These are phyloP conservation scores for Melastoma malabathricum DNA, from an alignment of 345 rosid genomes.

Conservation along the genomic window DNA sequence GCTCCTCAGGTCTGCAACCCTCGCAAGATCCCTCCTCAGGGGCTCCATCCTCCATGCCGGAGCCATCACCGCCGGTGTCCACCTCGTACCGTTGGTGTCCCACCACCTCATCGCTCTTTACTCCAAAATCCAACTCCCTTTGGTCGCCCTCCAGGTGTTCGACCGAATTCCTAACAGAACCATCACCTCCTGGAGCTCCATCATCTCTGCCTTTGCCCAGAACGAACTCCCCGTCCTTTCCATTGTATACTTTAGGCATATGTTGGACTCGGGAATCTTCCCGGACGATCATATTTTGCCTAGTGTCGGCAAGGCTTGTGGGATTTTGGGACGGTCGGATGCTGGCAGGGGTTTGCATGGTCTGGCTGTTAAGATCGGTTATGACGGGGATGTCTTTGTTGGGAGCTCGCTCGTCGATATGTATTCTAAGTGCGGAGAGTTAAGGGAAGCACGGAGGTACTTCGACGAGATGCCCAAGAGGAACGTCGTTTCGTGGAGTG, in stretches of 20 bases:
- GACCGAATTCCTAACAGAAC: slow-evolving; percentile 33
- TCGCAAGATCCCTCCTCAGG: slow-evolving; percentile 29
- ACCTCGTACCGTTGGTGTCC: slow-evolving; percentile 47
- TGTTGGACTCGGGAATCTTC: slow-evolving; percentile 25
- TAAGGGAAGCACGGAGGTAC: slow-evolving; percentile 42
- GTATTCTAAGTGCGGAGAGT: slow-evolving; percentile 66
- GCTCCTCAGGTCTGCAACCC: slow-evolving; percentile 51
- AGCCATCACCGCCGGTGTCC: slow-evolving; percentile 55
- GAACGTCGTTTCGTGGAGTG: slow-evolving; percentile 92
- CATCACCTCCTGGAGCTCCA: slow-evolving; percentile 82
- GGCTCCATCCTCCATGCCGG: slow-evolving; percentile 76
- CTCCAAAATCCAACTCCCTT: slow-evolving; percentile 65
- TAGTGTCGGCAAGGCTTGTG: slow-evolving; percentile 64
- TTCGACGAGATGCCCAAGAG: slow-evolving; percentile 77
- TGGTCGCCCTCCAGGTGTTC: slow-evolving; percentile 40
- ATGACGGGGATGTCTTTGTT: slow-evolving; percentile 54
- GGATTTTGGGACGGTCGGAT: slow-evolving; percentile 40
- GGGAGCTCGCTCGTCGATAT: slow-evolving; percentile 76
- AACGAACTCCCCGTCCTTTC: slow-evolving; percentile 71
- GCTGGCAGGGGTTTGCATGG: slow-evolving; percentile 53
- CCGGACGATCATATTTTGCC: slow-evolving; percentile 83
- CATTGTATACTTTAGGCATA: slow-evolving; percentile 44
- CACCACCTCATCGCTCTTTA: slow-evolving; percentile 82
- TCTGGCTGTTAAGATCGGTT: slow-evolving; percentile 48
- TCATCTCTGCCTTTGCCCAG: slow-evolving; percentile 67